A percentile compares a stretch with the other conserved stretches of the same genome.
Evolutionary conservation across 179 eudicot genomes (phyloP).

Genomic region (Amaranthus tricolor): DNA sequence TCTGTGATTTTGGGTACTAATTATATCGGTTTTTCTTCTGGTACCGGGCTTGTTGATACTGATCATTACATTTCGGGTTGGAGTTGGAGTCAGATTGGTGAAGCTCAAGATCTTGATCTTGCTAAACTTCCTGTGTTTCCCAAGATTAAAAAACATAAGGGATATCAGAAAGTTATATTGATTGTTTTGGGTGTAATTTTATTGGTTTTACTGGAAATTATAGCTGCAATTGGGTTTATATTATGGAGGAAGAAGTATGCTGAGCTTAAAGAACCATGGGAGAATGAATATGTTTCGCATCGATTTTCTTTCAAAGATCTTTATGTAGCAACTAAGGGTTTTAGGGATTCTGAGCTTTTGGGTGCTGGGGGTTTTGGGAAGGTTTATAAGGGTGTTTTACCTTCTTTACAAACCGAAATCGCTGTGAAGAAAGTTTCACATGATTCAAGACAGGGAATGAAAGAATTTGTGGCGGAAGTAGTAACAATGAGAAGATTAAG

Average conservation of each 20-base stretch:
- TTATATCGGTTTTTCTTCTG: slow-evolving; percentile 44
- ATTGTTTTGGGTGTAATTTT: slow-evolving; percentile 6
- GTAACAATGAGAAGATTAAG: slow-evolving; percentile 28
- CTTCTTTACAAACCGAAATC: slow-evolving; percentile 17
- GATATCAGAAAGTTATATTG: neutral
- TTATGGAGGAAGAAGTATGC: slow-evolving; percentile 25
- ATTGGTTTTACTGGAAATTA: neutral
- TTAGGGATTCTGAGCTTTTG: slow-evolving; percentile 28
- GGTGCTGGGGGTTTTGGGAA: slow-evolving; percentile 41
- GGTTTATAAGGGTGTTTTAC: slow-evolving; percentile 28
- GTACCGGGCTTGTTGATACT: slow-evolving; percentile 31
- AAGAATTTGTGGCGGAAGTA: slow-evolving; percentile 34
- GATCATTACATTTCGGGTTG: slow-evolving; percentile 44
- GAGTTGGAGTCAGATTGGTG: slow-evolving; percentile 37
- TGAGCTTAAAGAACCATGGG: slow-evolving; percentile 35
- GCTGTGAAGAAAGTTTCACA: slow-evolving; percentile 37
- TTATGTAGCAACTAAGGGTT: slow-evolving; percentile 34
- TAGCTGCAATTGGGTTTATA: slow-evolving; percentile 17
- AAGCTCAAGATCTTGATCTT: slow-evolving; percentile 27
- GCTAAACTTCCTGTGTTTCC: slow-evolving; percentile 36
- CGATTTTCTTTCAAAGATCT: slow-evolving; percentile 32
- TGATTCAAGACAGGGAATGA: slow-evolving; percentile 35
- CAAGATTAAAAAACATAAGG: neutral
- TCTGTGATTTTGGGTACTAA: slow-evolving; percentile 23
- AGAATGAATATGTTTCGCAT: slow-evolving; percentile 20